Conservation (phyloP, 2,329 filamentous ascomycete genomes). For the Colletotrichum truncatum region DNA sequence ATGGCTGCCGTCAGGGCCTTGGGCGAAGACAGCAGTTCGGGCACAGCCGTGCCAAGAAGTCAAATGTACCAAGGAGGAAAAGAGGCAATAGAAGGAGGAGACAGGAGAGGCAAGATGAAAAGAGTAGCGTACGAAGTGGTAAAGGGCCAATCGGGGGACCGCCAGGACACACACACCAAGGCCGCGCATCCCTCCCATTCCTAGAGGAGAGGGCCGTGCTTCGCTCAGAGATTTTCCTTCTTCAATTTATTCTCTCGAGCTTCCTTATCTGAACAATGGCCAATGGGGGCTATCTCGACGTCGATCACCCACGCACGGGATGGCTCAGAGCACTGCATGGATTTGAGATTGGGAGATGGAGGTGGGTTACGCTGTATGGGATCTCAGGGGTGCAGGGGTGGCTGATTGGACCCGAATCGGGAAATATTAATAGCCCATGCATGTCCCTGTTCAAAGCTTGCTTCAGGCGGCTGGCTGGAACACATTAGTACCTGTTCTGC, state of each 20-base stretch:
- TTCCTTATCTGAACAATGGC: slow-evolving; percentile 26
- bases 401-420: slow-evolving; percentile 1
- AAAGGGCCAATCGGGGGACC: slow-evolving; percentile 17
- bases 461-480: slow-evolving; percentile 9
- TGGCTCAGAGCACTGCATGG: background rate
- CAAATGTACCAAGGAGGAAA: background rate
- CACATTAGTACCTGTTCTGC: slow-evolving; percentile 2
- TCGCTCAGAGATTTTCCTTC: slow-evolving; percentile 3
- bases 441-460: slow-evolving; percentile 10
- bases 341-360: background rate
- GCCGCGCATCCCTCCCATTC: slow-evolving; percentile 5
- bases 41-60: slow-evolving; percentile 18
- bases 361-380: background rate
- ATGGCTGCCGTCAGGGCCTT: background rate
- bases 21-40: slow-evolving; percentile 16
- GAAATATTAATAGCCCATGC: slow-evolving; percentile 26
- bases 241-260: slow-evolving; percentile 4
- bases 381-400: background rate
- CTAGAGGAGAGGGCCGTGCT: slow-evolving; percentile 1
- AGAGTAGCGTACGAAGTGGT: background rate
- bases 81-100: background rate
- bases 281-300: slow-evolving; percentile 22
- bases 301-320: slow-evolving; percentile 18
- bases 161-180: slow-evolving; percentile 14
- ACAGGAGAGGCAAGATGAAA: background rate